A percentile compares a stretch with the other conserved stretches of the same genome.
phyloP scores from a whole-genome alignment of 331 rosid genomes.

The Quercus lobata region DNA sequence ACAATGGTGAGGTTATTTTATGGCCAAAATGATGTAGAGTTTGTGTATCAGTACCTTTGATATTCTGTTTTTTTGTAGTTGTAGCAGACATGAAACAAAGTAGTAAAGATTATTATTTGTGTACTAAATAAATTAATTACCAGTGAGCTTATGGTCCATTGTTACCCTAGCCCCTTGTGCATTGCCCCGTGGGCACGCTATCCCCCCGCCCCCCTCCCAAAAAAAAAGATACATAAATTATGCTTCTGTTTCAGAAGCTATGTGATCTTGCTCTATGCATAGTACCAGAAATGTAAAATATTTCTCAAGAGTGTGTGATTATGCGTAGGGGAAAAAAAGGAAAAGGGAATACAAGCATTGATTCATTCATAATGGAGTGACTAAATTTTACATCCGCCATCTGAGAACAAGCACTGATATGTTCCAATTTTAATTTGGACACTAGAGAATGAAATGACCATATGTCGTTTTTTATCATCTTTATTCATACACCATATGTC shows the following conservation, averaged over 20 bases:
- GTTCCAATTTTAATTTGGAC: too few relatives aligned
- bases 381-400: too few relatives aligned
- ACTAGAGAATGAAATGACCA: not conserved
- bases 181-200: too few relatives aligned
- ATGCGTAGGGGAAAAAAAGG: not conserved
- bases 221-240: not conserved
- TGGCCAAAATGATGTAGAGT: not conserved
- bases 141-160: too few relatives aligned
- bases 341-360: not conserved
- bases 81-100: not conserved
- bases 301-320: not conserved
- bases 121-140: not conserved
- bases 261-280: not conserved
- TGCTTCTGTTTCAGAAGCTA: not conserved
- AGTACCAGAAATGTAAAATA: not conserved
- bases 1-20: conserved; percentile 47
- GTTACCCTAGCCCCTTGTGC: too few relatives aligned
- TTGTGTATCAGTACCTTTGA: not conserved
- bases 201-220: too few relatives aligned
- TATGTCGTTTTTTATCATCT: not conserved
- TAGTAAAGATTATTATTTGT: not conserved
- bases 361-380: too few relatives aligned
- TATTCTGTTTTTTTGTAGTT: not conserved
- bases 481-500: not conserved
- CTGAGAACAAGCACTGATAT: too few relatives aligned